phyloP scores from a whole-genome alignment of 768 basidiomycete genomes.

The Termitomyces sp. region DNA sequence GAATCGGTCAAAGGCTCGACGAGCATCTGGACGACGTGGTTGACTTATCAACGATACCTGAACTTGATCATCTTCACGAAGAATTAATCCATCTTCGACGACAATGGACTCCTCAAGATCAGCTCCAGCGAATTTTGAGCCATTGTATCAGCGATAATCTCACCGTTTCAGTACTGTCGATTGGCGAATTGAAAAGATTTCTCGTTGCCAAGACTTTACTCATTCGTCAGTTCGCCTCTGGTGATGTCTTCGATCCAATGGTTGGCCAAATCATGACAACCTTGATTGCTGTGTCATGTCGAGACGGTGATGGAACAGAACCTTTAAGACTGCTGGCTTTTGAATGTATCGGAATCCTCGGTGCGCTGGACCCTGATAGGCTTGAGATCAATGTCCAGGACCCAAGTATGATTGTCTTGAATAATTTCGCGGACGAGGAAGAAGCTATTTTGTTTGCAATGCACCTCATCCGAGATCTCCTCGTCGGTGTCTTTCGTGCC shows the following conservation, averaged over 20 bases:
- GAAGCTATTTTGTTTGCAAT: conserved; percentile 80
- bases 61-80: conserved; percentile 43
- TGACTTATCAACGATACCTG: conserved; percentile 69
- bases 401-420: conserved; percentile 65
- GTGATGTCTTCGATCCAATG: conserved; percentile 81
- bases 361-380: conserved; percentile 94
- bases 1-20: conserved; percentile 51
- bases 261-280: conserved; percentile 65
- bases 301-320: conserved; percentile 77
- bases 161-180: conserved; percentile 68
- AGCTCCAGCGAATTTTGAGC: conserved; percentile 65
- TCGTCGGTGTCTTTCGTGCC: conserved; percentile 88
- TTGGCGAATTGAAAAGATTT: conserved; percentile 72
- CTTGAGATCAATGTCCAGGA: conserved; percentile 64
- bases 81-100: conserved; percentile 44
- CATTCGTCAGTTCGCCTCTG: conserved; percentile 64
- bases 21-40: conserved; percentile 73
- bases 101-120: conserved; percentile 47
- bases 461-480: conserved; percentile 80
- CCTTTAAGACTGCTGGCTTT: conserved; percentile 67
- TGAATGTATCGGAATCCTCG: conserved; percentile 88
- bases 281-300: conserved; percentile 65
- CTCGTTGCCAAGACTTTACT: conserved; percentile 48
- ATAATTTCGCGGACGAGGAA: conserved; percentile 75
- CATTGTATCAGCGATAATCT: conserved; percentile 77